Evolutionary conservation across 225 moss, liverwort and hornwort species (phyloP).

Genomic region (Anthoceros angustus): DNA sequence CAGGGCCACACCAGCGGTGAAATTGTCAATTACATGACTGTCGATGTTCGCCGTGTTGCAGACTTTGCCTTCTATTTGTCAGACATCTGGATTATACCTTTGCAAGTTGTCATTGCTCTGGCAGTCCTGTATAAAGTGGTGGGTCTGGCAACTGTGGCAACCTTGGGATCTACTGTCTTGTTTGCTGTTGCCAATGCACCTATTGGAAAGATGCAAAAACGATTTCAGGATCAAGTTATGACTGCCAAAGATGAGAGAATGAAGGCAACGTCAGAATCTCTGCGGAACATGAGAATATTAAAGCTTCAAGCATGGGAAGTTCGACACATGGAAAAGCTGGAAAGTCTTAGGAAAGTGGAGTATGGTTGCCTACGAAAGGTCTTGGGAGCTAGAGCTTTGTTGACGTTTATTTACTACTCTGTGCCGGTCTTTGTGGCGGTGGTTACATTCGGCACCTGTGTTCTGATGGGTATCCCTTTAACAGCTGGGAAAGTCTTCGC

Average conservation of each 20-base stretch:
- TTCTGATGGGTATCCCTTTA: conserved; percentile 46
- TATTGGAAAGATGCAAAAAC: conserved; percentile 38
- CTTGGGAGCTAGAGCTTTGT: conserved; percentile 30
- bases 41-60: conserved; percentile 36
- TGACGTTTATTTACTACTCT: conserved; percentile 48
- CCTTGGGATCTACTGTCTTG: conserved; percentile 23
- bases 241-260: conserved; percentile 51
- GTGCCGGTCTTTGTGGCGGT: conserved; percentile 63
- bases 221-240: conserved; percentile 32
- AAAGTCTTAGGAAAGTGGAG: conserved; percentile 48
- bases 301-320: conserved; percentile 89
- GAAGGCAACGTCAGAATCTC: conserved; percentile 44
- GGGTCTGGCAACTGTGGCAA: conserved; percentile 45
- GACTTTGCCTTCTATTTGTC: conserved; percentile 37
- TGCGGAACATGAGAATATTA: conserved; percentile 72
- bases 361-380: conserved; percentile 45
- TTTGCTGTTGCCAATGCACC: conserved; percentile 35
- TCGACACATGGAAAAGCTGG: conserved; percentile 43
- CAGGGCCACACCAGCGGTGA: conserved; percentile 48
- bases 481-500: conserved; percentile 69
- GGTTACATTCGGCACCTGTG: conserved; percentile 76
- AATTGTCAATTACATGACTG: conserved; percentile 51
- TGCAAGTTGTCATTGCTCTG: conserved; percentile 31
- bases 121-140: conserved; percentile 36
- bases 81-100: conserved; percentile 41